Conservation (phyloP, 805 yeast species). For the Danielozyma ontarioensis region DNA sequence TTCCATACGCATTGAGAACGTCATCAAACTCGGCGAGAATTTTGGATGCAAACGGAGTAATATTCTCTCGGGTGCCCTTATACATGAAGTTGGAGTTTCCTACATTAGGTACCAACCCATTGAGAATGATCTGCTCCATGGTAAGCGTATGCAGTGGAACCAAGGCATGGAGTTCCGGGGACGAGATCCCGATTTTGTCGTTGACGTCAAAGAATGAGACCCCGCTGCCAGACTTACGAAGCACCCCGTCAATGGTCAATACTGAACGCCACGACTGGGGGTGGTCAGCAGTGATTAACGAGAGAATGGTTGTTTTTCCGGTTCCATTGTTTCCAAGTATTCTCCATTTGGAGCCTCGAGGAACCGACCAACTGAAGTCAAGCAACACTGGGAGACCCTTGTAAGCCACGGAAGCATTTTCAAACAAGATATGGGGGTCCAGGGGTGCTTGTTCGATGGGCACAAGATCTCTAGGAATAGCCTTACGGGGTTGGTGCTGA, state of each 20-base stretch:
- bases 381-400: conserved; percentile 54
- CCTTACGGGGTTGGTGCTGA: conserved; percentile 1
- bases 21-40: conserved; percentile 17
- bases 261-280: conserved; percentile 91
- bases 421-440: conserved; percentile 41
- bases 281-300: conserved; percentile 88
- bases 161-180: conserved; percentile 91
- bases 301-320: conserved; percentile 84
- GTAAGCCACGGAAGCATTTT: conserved; percentile 61
- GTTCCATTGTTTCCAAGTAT: conserved; percentile 86
- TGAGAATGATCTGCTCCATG: conserved; percentile 53
- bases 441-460: neutral
- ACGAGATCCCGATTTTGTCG: conserved; percentile 72
- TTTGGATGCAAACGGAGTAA: conserved; percentile 10
- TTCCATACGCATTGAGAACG: conserved; percentile 29
- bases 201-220: conserved; percentile 77
- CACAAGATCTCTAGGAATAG: conserved; percentile 1
- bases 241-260: conserved; percentile 57
- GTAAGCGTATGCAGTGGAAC: conserved; percentile 54
- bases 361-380: conserved; percentile 61
- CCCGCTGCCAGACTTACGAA: conserved; percentile 66
- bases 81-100: conserved; percentile 53
- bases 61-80: conserved; percentile 27
- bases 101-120: conserved; percentile 59
- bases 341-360: conserved; percentile 80